phyloP scores from a whole-genome alignment of 164 flowering plant genomes.

The Vitis rotundifolia region DNA sequence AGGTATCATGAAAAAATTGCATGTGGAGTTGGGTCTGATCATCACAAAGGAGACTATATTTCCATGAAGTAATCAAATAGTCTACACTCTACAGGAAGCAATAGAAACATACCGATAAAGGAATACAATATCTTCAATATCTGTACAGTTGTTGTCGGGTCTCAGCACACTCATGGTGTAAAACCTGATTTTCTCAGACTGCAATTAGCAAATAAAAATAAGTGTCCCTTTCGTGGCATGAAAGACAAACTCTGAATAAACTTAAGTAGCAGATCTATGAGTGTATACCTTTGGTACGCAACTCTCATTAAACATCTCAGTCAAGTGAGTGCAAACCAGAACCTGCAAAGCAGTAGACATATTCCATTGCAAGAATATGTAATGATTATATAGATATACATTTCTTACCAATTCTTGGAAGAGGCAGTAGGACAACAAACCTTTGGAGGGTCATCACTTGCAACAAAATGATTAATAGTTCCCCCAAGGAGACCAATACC shows the following conservation, averaged over 20 bases:
- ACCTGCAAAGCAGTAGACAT: constrained; percentile 47
- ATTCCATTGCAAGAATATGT: too few relatives aligned
- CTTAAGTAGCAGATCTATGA: not conserved
- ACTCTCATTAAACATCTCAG: constrained; percentile 68
- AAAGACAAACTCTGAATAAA: not conserved
- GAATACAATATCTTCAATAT: constrained; percentile 76
- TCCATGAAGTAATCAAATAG: too few relatives aligned
- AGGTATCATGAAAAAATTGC: too few relatives aligned
- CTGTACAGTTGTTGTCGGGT: constrained; percentile 49
- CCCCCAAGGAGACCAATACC: constrained; percentile 98
- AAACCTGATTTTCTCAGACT: constrained; percentile 77
- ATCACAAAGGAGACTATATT: too few relatives aligned
- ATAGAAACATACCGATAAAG: constrained; percentile 62
- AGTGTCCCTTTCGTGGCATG: constrained; percentile 4
- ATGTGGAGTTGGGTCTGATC: too few relatives aligned
- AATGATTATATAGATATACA: not conserved
- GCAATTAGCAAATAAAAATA: constrained; percentile 16
- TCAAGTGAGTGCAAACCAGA: constrained; percentile 88
- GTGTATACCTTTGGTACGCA: constrained; percentile 57
- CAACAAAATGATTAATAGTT: constrained; percentile 68
- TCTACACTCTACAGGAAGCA: not conserved
- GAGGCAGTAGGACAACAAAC: constrained; percentile 35
- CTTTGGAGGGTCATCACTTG: constrained; percentile 77
- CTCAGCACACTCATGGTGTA: constrained; percentile 93
- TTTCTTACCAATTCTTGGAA: not conserved